Conservation (phyloP, 768 basidiomycete species). For the Strobilomyces dryophilus region DNA sequence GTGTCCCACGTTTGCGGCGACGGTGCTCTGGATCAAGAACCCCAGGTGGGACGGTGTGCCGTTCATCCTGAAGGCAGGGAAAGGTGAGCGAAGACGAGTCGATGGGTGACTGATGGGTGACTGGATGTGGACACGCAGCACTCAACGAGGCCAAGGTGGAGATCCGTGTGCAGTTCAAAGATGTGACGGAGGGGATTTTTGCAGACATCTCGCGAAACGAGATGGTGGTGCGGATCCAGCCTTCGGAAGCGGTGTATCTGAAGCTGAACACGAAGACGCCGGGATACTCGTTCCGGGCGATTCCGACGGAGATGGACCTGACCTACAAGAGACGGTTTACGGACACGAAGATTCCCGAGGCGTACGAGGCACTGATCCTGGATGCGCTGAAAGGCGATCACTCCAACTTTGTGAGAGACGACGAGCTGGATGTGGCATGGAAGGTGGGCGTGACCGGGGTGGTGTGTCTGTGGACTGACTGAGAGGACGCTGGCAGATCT, state of each 20-base stretch:
- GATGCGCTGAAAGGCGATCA: constrained; percentile 98
- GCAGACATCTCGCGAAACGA: constrained; percentile 95
- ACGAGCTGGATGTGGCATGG: constrained; percentile 97
- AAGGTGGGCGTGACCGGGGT: constrained; percentile 53
- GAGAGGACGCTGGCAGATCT: constrained; percentile 53
- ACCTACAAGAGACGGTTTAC: constrained; percentile 96
- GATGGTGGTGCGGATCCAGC: constrained; percentile 95
- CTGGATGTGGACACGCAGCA: constrained; percentile 43
- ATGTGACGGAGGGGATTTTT: constrained; percentile 96
- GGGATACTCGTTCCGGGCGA: constrained; percentile 82
- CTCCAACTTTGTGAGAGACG: constrained; percentile 97
- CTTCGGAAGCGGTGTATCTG: constrained; percentile 93
- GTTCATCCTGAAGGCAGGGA: constrained; percentile 97
- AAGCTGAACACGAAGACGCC: constrained; percentile 96
- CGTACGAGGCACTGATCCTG: constrained; percentile 92
- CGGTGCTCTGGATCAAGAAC: constrained; percentile 88
- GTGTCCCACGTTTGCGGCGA: constrained; percentile 93
- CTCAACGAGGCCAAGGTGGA: constrained; percentile 99
- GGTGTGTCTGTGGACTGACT: constrained; percentile 5
- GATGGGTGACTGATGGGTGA: constrained; percentile 11
- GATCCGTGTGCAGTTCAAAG: constrained; percentile 96
- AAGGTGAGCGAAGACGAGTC: constrained; percentile 55
- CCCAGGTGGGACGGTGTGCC: constrained; percentile 99
- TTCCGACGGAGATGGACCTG: constrained; percentile 97
- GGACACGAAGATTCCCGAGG: constrained; percentile 91